A percentile compares a stretch with the other conserved stretches of the same genome.
Conservation (phyloP, 1,139 yeast genomes). For the Kodamaea fungicola region DNA sequence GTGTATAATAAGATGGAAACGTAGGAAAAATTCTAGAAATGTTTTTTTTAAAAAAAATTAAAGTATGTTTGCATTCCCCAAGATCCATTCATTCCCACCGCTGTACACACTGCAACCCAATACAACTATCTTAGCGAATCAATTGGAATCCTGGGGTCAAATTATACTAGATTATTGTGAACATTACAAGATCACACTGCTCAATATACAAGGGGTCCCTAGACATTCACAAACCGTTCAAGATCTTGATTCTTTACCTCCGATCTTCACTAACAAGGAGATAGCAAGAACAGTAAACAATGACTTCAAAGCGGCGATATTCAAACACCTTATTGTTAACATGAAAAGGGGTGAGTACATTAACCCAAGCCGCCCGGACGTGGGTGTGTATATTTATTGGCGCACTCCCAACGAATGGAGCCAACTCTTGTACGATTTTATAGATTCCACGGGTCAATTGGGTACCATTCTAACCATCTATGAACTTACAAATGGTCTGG, state of each 20-base stretch:
- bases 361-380: conserved; percentile 36
- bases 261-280: conserved; percentile 46
- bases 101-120: conserved; percentile 89
- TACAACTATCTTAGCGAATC: conserved; percentile 71
- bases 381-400: conserved; percentile 63
- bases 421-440: conserved; percentile 39
- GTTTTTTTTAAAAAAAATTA: neutral
- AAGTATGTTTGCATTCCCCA: conserved; percentile 47
- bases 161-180: conserved; percentile 56
- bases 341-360: conserved; percentile 53
- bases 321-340: conserved; percentile 53
- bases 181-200: conserved; percentile 43
- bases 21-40: neutral
- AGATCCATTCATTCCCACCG: conserved; percentile 86
- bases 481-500: conserved; percentile 64
- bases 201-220: conserved; percentile 30
- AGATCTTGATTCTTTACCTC: conserved; percentile 20
- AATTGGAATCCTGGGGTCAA: conserved; percentile 49
- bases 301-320: conserved; percentile 54
- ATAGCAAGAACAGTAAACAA: conserved; percentile 54
- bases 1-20: conserved; percentile 4
- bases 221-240: conserved; percentile 25
- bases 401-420: conserved; percentile 77
- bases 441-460: conserved; percentile 72
- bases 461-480: conserved; percentile 78